A percentile compares a stretch with the other conserved stretches of the same genome.
Conservation (phyloP, 1,284 basidiomycete species). For the Phylloboletellus chloephorus region DNA sequence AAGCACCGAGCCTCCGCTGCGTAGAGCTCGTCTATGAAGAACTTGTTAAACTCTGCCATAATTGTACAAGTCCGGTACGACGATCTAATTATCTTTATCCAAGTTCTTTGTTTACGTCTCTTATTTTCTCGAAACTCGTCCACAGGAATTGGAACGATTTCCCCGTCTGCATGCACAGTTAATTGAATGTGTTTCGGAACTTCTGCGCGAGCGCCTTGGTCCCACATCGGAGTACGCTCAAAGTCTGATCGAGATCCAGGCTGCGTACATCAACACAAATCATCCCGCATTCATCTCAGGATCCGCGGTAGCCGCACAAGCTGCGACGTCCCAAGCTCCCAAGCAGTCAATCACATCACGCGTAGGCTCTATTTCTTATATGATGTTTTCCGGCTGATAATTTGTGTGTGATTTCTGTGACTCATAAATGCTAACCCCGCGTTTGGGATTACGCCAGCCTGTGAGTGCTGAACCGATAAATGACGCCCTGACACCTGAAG, state of each 20-base stretch:
- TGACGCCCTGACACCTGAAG: slow-evolving; percentile 44
- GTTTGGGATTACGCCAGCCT: slow-evolving; percentile 37
- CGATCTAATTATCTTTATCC: slow-evolving; percentile 23
- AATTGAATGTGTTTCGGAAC: slow-evolving; percentile 95
- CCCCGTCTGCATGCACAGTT: slow-evolving; percentile 90
- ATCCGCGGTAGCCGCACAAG: slow-evolving; percentile 55
- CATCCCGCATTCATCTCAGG: slow-evolving; percentile 85
- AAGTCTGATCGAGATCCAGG: slow-evolving; percentile 94
- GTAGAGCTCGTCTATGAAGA: slow-evolving; percentile 99
- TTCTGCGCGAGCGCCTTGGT: slow-evolving; percentile 90
- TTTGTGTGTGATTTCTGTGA: slow-evolving; percentile 5
- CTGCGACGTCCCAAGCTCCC: slow-evolving; percentile 39
- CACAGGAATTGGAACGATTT: slow-evolving; percentile 93
- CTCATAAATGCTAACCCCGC: slow-evolving; percentile 5
- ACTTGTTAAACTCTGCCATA: slow-evolving; percentile 99
- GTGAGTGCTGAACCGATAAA: slow-evolving; percentile 53
- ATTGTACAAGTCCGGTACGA: slow-evolving; percentile 81
- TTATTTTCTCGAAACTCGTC: slow-evolving; percentile 2
- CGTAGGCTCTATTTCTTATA: slow-evolving; percentile 38
- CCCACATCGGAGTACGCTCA: slow-evolving; percentile 96
- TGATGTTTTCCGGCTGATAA: slow-evolving; percentile 10
- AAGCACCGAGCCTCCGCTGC: slow-evolving; percentile 90
- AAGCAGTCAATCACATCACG: slow-evolving; percentile 42
- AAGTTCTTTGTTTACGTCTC: slow-evolving; percentile 3
- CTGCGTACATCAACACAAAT: slow-evolving; percentile 99